Base-by-base conservation (phyloP, 495 filamentous ascomycete genomes). In the Neurospora hispaniola region DNA sequence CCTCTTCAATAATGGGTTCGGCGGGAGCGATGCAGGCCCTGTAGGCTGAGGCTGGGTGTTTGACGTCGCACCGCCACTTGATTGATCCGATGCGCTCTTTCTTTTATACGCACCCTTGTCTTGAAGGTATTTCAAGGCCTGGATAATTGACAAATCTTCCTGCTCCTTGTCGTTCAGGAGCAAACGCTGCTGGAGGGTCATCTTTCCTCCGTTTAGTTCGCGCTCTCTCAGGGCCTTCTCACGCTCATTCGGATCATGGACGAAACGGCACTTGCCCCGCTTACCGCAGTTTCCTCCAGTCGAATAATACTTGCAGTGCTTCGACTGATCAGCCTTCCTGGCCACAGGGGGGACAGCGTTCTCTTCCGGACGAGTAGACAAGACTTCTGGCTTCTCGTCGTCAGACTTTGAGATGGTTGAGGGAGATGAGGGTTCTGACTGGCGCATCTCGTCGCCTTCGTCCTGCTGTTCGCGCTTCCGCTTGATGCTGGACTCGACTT, bases 221-320 rank as follows among this genome's bases (percentile, higher is more conserved):
- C 85, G 81, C 75, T 87, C 86, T 70, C 79, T 83, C 40, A 88
- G 78, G 31, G 87, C 86, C 69, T 84, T 85, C 72, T 85, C 85
- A 27, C 87, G 82, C 71, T 87, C 84, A 20, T 82, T 81, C 5
- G 83, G 80, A 74, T 89, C 87, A 75, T 89, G 87, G 69, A 88
- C 86, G 78, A 89, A 89, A 78, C 87, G 87, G 83, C 87, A 89
- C 85, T 89, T 89, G 85, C 86, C 86, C 84, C 87, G 86, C 84
- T 89, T 89, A 31, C 87, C 87, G 74, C 87, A 89, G 27, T 81
- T 88, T n/a, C 87, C 87, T 66, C 87, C 87, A 40, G 86, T 88
- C 7, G 86, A 88, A 70, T 84, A 89, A 74, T 89, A 89, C 76
- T 89, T 89, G 84, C 87, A 89, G 72, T 88, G 87, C 75, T 86